These are phyloP conservation scores for Yamadazyma diddensiae DNA, from an alignment of 1,139 yeast species.

Conservation along the genomic window DNA sequence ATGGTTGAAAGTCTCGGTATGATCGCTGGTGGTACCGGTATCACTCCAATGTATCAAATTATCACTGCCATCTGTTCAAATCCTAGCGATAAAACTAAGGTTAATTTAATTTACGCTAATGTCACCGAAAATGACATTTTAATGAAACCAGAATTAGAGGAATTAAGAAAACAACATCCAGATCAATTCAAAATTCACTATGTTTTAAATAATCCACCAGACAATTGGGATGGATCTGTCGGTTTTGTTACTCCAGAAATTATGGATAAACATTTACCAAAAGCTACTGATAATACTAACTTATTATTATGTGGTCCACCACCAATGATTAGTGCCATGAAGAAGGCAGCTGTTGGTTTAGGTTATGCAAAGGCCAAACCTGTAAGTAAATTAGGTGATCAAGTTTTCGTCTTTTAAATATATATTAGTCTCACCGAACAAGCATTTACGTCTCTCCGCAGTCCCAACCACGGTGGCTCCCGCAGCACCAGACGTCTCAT, in stretches of 20 bases:
- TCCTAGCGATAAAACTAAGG: slow-evolving; percentile 82
- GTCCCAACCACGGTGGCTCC: too few relatives aligned
- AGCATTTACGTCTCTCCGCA: too few relatives aligned
- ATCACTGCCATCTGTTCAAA: slow-evolving; percentile 65
- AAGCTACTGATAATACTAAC: slow-evolving; percentile 59
- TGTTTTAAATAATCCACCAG: slow-evolving; percentile 70
- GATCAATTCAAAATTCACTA: slow-evolving; percentile 74
- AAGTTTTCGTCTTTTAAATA: slow-evolving; percentile 54
- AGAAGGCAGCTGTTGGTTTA: slow-evolving; percentile 73
- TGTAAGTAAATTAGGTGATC: slow-evolving; percentile 88
- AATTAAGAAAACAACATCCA: slow-evolving; percentile 59
- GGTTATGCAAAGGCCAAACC: slow-evolving; percentile 90
- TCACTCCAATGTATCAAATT: slow-evolving; percentile 91
- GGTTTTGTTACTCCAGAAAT: slow-evolving; percentile 78
- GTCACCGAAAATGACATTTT: slow-evolving; percentile 74
- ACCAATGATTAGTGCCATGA: slow-evolving; percentile 77
- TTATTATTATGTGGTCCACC: slow-evolving; percentile 93
- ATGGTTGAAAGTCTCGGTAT: slow-evolving; percentile 75
- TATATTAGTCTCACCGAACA: too few relatives aligned
- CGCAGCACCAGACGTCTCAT: background rate
- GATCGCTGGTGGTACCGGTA: slow-evolving; percentile 96
- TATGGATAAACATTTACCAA: slow-evolving; percentile 55
- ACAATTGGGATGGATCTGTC: slow-evolving; percentile 45
- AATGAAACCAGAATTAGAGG: slow-evolving; percentile 72
- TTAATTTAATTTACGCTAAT: slow-evolving; percentile 77